Conservation (phyloP, 1,139 yeast genomes). For the Meyerozyma smithsonii region DNA sequence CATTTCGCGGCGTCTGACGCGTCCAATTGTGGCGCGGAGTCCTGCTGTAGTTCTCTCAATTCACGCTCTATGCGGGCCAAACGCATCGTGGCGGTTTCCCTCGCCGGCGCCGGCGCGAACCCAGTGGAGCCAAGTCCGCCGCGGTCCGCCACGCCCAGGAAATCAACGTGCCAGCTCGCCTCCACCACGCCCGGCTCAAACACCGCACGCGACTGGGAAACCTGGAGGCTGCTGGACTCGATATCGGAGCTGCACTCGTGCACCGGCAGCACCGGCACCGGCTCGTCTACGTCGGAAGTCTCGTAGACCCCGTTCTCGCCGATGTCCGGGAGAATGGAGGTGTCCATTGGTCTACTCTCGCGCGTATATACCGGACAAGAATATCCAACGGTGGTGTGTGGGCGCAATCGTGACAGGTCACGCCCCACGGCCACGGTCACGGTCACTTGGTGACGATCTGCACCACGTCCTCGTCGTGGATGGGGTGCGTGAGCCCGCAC, state of each 20-base stretch:
- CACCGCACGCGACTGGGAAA: slow-evolving; percentile 4
- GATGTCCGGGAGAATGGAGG: background rate
- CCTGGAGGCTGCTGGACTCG: slow-evolving; percentile 2
- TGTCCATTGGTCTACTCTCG: background rate
- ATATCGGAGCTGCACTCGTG: slow-evolving; percentile 3
- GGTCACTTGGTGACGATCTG: slow-evolving; percentile 84
- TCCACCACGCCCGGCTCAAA: slow-evolving; percentile 7
- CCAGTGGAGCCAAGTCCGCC: slow-evolving; percentile 4
- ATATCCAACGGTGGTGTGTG: background rate
- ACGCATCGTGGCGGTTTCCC: slow-evolving; percentile 10
- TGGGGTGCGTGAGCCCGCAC: slow-evolving; percentile 80
- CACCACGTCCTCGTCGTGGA: slow-evolving; percentile 93
- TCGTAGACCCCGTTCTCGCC: slow-evolving; percentile 12
- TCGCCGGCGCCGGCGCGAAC: slow-evolving; percentile 5
- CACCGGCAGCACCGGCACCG: slow-evolving; percentile 5
- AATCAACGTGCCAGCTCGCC: slow-evolving; percentile 8
- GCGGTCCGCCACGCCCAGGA: slow-evolving; percentile 10
- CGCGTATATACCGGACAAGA: background rate
- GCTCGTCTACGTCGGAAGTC: slow-evolving; percentile 12
- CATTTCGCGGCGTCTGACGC: slow-evolving; percentile 7
- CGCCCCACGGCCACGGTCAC: too few relatives aligned
- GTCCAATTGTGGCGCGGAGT: too few relatives aligned
- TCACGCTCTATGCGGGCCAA: slow-evolving; percentile 12
- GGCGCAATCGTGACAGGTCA: too few relatives aligned
- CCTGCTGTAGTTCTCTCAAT: slow-evolving; percentile 8